Conservation (phyloP, 208 protist genomes). For the Leptomonas pyrrhocoris region DNA sequence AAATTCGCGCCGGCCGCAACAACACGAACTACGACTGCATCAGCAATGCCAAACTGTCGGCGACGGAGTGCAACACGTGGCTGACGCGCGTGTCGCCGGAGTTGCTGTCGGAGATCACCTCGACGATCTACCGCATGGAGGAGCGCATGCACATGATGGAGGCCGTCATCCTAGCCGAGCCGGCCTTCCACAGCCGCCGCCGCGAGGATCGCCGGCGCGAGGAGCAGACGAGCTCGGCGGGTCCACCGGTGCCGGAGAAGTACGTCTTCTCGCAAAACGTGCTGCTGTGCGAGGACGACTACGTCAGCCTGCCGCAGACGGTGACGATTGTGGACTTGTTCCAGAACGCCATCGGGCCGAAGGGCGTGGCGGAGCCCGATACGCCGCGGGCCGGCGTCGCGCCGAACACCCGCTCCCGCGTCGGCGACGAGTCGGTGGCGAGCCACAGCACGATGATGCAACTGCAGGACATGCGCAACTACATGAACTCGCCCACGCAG, state of each 20-base stretch:
- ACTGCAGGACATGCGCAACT: conserved; percentile 88
- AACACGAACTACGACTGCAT: conserved; percentile 94
- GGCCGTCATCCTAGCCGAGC: conserved; percentile 76
- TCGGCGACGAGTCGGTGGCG: conserved; percentile 84
- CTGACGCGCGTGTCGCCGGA: conserved; percentile 69
- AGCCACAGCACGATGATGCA: conserved; percentile 91
- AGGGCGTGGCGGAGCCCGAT: conserved; percentile 85
- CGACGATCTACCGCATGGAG: conserved; percentile 77
- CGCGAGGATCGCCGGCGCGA: conserved; percentile 67
- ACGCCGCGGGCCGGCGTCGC: conserved; percentile 77
- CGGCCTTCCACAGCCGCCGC: conserved; percentile 77
- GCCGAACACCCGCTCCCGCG: conserved; percentile 42
- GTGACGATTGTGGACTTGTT: conserved; percentile 89
- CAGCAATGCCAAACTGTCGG: conserved; percentile 85
- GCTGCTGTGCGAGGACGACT: conserved; percentile 85
- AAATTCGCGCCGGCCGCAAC: conserved; percentile 77
- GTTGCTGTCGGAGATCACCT: conserved; percentile 50
- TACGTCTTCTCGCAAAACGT: conserved; percentile 91
- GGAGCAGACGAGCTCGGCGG: conserved; percentile 39
- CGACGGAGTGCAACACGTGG: conserved; percentile 79
- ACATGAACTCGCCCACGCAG: conserved; percentile 87
- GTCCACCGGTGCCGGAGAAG: conserved; percentile 61
- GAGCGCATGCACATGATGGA: conserved; percentile 84
- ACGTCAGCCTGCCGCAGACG: conserved; percentile 78
- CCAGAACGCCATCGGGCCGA: conserved; percentile 82